A percentile compares a stretch with the other conserved stretches of the same genome.
Evolutionary conservation across 192 early-diverging fungal genomes (phyloP).

Genomic region (Umbelopsis sp.): DNA sequence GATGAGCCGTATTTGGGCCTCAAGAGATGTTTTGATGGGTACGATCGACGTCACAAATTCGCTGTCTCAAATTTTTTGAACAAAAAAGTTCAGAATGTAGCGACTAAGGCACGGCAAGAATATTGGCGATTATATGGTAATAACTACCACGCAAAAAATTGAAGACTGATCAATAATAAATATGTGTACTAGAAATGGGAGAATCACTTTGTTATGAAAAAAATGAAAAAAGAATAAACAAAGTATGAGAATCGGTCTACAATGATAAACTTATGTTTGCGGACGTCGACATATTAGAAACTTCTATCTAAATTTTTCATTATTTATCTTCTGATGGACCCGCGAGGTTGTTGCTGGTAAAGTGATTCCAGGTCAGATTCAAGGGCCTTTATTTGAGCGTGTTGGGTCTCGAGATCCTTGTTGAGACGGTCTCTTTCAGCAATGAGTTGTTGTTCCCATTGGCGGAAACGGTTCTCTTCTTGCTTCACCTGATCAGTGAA

Average conservation of each 20-base stretch:
- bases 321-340: conserved; percentile 32
- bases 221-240: conserved; percentile 3
- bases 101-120: too few relatives aligned
- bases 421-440: conserved; percentile 98
- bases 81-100: too few relatives aligned
- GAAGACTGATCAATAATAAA: background rate
- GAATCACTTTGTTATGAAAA: background rate
- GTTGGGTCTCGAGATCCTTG: conserved; percentile 96
- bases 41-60: conserved; percentile 19
- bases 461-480: conserved; percentile 97
- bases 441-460: conserved; percentile 98
- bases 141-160: background rate
- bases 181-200: background rate
- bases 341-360: conserved; percentile 34
- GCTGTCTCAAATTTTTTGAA: background rate
- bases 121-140: too few relatives aligned
- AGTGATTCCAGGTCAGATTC: conserved; percentile 75
- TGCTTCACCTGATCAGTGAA: conserved; percentile 98
- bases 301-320: background rate
- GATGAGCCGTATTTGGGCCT: conserved; percentile 6
- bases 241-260: background rate
- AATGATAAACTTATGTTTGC: background rate
- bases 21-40: conserved; percentile 20
- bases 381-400: conserved; percentile 90
- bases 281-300: background rate